Evolutionary conservation across 352 stramenopile species (phyloP), one percentile per base, ranked within the genome.

Genomic region (Phytophthora niederhauseri): DNA sequence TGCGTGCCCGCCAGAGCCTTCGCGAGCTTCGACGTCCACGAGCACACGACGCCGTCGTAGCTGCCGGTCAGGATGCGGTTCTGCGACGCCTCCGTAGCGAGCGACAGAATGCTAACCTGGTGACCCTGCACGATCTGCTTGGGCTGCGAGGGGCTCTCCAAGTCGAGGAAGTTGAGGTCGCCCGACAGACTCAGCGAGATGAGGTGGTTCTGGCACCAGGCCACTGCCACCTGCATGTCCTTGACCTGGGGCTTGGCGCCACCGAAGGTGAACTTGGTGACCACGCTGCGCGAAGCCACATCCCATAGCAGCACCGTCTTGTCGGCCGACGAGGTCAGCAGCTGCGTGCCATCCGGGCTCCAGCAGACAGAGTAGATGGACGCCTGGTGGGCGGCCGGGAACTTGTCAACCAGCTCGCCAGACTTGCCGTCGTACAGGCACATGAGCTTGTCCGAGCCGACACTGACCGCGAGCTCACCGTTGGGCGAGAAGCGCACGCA

Each of bases 351-450:
- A 73, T 98, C 92, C 0, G 87, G 81, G 73, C 86, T 97, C 92
- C 94, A 99, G 15, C 86, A 89, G 52, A 98, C 94, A 22, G 88
- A 94, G 81, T 99, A 99, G 69, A 99, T 98, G 26, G 92, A 98
- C 12, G 92, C 96, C 56, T 84, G 69, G 77, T 99, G 97, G 6
- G 84, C 73, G 3, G 69, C 60, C 11, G 87, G 87, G 67, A 95
- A 95, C 68, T 94, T 93, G 55, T 87, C 77, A 11, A 95, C 66
- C 0, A 97, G 77, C 41, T 89, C 87, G 48, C 97, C 91, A 1
- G 73, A 92, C 68, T 96, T 98, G 55, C 94, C 97, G 69, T 99
- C 95, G 75, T 98, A 99, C 20, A 99, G 81, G 63, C 80, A 91
- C 71, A 99, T 97, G 69, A 93, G 87, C 68, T 98, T 98, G 81